Conservation (phyloP, 148 eudicot genomes). For the Silene uniflora region DNA sequence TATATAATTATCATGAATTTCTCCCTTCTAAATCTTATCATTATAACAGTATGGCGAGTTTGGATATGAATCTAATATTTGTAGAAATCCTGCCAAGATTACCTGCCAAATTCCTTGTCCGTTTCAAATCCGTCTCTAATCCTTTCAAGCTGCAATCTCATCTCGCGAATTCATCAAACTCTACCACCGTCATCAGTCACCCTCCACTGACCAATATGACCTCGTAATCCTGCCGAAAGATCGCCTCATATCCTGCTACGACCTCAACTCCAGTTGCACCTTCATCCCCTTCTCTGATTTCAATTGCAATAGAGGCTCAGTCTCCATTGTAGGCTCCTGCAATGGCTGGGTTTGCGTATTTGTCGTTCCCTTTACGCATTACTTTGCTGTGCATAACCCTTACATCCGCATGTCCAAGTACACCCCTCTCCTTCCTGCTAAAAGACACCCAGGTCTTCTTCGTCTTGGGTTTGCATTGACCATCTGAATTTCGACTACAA, state of each 20-base stretch:
- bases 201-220: neutral
- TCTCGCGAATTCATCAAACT: neutral
- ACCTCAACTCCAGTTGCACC: neutral
- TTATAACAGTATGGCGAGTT: neutral
- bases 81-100: constrained; percentile 2
- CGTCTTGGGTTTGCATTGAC: neutral
- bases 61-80: neutral
- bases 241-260: neutral
- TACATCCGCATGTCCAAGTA: neutral
- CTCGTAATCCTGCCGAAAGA: neutral
- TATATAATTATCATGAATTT: too few relatives aligned
- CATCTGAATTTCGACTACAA: neutral
- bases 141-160: neutral
- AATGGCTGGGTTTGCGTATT: neutral
- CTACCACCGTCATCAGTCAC: neutral
- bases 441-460: too few relatives aligned
- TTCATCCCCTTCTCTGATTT: neutral
- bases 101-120: neutral
- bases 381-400: neutral
- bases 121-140: constrained; percentile 5
- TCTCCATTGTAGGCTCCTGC: neutral
- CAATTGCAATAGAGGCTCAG: neutral
- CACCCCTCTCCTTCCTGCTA: too few relatives aligned
- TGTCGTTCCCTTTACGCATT: too few relatives aligned
- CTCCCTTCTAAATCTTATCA: too few relatives aligned